Evolutionary conservation across 345 rosid genomes (phyloP).

Genomic region (Gossypium rotundifolium): DNA sequence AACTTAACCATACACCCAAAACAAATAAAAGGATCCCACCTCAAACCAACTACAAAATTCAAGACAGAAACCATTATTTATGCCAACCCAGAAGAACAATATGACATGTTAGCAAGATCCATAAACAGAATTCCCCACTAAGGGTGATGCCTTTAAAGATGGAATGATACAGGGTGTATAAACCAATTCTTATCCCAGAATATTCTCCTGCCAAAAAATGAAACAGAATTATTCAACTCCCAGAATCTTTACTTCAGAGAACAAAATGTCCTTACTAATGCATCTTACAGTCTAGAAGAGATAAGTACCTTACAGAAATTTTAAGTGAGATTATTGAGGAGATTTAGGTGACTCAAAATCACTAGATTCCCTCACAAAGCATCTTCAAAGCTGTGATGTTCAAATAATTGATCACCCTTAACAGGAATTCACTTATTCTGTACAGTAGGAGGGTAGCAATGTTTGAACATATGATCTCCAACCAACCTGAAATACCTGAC

Average conservation of each 20-base stretch:
- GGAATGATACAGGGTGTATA: neutral
- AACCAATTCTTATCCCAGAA: neutral
- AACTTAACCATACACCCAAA: slow-evolving; percentile 1
- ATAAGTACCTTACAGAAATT: neutral
- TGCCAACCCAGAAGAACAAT: neutral
- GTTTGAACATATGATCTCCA: neutral
- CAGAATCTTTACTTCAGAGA: neutral
- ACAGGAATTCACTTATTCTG: neutral
- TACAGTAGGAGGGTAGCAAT: neutral
- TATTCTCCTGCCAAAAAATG: neutral
- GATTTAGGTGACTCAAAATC: neutral
- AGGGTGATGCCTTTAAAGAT: neutral
- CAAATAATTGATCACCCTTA: neutral
- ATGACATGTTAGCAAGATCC: neutral
- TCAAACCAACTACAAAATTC: neutral
- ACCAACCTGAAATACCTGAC: neutral
- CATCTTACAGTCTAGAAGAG: neutral
- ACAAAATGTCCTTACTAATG: neutral
- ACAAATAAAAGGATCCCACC: neutral
- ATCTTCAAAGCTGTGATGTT: neutral
- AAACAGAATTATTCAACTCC: neutral
- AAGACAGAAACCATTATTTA: neutral
- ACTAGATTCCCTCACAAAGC: neutral
- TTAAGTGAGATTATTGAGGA: neutral
- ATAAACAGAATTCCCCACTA: neutral